A percentile compares a stretch with the other conserved stretches of the same genome.
These are phyloP conservation scores for Globisporangium rhizosaccharum DNA, from an alignment of 352 stramenopile species.

Conservation along the genomic window DNA sequence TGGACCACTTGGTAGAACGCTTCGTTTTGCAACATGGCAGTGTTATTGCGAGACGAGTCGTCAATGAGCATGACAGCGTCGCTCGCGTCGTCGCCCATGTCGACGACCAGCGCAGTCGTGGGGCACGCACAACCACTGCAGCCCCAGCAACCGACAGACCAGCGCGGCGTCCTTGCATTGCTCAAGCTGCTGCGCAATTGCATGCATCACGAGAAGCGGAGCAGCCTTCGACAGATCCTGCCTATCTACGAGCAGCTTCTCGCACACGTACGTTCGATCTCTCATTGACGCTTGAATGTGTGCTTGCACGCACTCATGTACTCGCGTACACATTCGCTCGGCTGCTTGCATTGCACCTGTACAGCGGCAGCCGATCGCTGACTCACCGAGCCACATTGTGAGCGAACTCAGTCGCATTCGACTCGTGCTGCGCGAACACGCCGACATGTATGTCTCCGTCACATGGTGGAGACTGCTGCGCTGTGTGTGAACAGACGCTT, in stretches of 20 bases:
- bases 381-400: not conserved
- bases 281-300: not conserved
- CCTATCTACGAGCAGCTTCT: conserved; percentile 47
- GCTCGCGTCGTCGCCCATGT: no score
- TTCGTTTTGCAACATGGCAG: no score
- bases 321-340: not conserved
- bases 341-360: not conserved
- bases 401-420: conserved; percentile 9
- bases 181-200: conserved; percentile 32
- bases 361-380: conserved; percentile 1
- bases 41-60: no score
- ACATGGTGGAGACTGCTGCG: not conserved
- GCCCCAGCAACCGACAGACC: conserved; percentile 4
- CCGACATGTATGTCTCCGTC: conserved; percentile 6
- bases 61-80: no score
- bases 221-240: conserved; percentile 28
- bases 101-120: no score
- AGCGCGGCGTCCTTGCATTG: conserved; percentile 25
- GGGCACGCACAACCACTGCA: not conserved
- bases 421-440: conserved; percentile 10
- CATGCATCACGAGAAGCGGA: conserved; percentile 15
- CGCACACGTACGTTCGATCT: conserved; percentile 26
- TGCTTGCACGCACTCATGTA: not conserved
- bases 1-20: no score
- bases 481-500: not conserved